Evolutionary conservation across 73 alveolate species (phyloP).

Genomic region (Tetrahymena borealis): DNA sequence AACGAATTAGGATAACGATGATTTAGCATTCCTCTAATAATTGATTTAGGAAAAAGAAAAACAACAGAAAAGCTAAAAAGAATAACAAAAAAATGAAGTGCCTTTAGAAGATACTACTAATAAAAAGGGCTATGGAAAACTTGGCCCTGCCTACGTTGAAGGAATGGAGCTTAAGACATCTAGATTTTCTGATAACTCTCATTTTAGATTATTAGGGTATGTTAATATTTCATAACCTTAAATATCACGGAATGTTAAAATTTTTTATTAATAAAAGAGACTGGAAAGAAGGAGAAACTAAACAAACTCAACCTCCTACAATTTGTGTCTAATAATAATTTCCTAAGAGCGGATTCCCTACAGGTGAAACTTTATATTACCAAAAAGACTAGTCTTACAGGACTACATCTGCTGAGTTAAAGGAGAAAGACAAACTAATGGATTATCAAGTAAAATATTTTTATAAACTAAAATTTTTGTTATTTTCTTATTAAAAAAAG

Average conservation of each 20-base stretch:
- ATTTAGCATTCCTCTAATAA: too few species aligned
- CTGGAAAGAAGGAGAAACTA: constrained; percentile 20
- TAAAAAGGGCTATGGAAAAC: too few species aligned
- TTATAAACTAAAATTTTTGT: neutral
- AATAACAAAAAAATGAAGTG: too few species aligned
- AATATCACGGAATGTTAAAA: neutral
- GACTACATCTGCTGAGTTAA: constrained; percentile 67
- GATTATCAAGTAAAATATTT: neutral
- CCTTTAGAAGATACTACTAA: too few species aligned
- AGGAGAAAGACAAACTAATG: constrained; percentile 64
- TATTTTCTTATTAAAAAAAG: constrained; percentile 52
- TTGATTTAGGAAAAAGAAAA: too few species aligned
- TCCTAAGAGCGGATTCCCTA: constrained; percentile 76
- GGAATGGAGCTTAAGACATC: neutral
- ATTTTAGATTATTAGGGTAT: neutral
- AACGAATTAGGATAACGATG: too few species aligned
- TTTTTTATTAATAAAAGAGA: neutral
- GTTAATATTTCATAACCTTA: neutral
- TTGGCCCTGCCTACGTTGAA: constrained; percentile 16
- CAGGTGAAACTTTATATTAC: constrained; percentile 73
- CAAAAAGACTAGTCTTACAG: constrained; percentile 69
- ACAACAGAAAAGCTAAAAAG: too few species aligned
- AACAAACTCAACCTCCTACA: constrained; percentile 92
- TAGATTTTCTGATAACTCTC: neutral
- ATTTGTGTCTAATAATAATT: constrained; percentile 76